These are phyloP conservation scores for Colletotrichum musicola DNA, from an alignment of 2,329 filamentous ascomycete species.

Conservation along the genomic window DNA sequence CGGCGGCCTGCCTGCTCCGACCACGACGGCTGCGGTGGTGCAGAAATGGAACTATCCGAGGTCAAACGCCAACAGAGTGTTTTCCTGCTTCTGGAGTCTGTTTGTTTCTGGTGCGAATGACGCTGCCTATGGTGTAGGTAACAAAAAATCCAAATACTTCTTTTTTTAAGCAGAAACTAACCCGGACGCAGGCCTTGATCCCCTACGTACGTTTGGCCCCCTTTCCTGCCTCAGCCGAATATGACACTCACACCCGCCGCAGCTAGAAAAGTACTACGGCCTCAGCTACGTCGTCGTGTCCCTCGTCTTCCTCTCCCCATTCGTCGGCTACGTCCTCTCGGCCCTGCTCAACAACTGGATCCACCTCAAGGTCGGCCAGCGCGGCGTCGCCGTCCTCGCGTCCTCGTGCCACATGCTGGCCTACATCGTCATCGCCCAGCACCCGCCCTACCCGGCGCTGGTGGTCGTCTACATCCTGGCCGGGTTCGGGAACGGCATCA, in stretches of 20 bases:
- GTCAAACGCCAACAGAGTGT: slow-evolving; percentile 61
- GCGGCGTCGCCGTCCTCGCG: slow-evolving; percentile 72
- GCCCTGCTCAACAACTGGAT: slow-evolving; percentile 70
- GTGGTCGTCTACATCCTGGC: slow-evolving; percentile 75
- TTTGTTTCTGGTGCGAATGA: slow-evolving; percentile 70
- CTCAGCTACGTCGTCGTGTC: slow-evolving; percentile 73
- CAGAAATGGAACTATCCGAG: slow-evolving; percentile 64
- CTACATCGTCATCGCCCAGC: slow-evolving; percentile 72
- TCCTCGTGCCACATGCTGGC: slow-evolving; percentile 72
- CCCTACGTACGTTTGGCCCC: slow-evolving; percentile 59
- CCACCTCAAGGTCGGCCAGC: slow-evolving; percentile 54
- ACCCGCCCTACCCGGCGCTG: slow-evolving; percentile 77
- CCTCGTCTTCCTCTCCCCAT: slow-evolving; percentile 74
- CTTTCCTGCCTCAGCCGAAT: slow-evolving; percentile 42
- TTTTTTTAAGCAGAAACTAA: slow-evolving; percentile 14
- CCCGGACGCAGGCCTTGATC: slow-evolving; percentile 56
- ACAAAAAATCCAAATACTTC: slow-evolving; percentile 20
- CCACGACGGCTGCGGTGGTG: slow-evolving; percentile 18
- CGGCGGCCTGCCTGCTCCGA: slow-evolving; percentile 30
- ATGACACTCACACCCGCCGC: slow-evolving; percentile 25
- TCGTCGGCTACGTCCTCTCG: slow-evolving; percentile 72
- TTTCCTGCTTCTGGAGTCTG: slow-evolving; percentile 69
- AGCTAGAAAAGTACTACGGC: slow-evolving; percentile 64
- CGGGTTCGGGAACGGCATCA: slow-evolving; percentile 78
- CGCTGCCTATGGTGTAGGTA: slow-evolving; percentile 68